phyloP scores from a whole-genome alignment of 1,284 basidiomycete genomes.

The Sanguinoderma infundibulare region DNA sequence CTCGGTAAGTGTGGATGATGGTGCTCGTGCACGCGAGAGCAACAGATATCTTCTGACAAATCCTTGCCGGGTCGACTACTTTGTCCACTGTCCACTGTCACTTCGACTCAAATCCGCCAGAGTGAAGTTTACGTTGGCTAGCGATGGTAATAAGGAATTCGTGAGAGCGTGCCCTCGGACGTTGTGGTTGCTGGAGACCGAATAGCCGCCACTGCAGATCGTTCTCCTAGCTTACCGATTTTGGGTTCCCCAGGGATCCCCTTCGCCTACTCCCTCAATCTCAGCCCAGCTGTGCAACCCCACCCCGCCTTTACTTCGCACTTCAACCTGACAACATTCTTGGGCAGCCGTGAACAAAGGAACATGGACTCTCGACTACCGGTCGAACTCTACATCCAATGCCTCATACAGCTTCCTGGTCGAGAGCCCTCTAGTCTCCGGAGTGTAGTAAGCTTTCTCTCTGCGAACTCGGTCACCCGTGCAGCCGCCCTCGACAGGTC shows the following conservation, averaged over 20 bases:
- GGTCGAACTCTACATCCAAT: slow-evolving; percentile 32
- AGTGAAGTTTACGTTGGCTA: no score
- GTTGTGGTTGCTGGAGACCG: not conserved
- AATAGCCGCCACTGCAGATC: not conserved
- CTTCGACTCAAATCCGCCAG: no score
- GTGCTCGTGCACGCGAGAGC: no score
- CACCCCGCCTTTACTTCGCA: not conserved
- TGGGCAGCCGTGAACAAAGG: not conserved
- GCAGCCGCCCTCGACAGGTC: slow-evolving; percentile 32
- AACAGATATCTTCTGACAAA: no score
- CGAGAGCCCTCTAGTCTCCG: slow-evolving; percentile 28
- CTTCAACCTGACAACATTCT: not conserved
- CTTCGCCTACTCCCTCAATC: not conserved
- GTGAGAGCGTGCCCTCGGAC: no score
- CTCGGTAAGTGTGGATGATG: no score
- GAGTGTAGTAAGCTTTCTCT: slow-evolving; percentile 36
- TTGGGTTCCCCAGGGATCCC: not conserved
- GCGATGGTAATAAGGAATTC: no score
- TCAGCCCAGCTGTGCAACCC: not conserved
- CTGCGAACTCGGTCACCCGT: slow-evolving; percentile 32
- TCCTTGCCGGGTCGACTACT: no score
- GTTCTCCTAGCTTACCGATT: not conserved
- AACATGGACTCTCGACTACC: slow-evolving; percentile 19
- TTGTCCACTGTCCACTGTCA: no score
- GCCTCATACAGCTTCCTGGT: slow-evolving; percentile 35